These are phyloP conservation scores for Kuraishia hungarica DNA, from an alignment of 805 yeast species.

Conservation along the genomic window DNA sequence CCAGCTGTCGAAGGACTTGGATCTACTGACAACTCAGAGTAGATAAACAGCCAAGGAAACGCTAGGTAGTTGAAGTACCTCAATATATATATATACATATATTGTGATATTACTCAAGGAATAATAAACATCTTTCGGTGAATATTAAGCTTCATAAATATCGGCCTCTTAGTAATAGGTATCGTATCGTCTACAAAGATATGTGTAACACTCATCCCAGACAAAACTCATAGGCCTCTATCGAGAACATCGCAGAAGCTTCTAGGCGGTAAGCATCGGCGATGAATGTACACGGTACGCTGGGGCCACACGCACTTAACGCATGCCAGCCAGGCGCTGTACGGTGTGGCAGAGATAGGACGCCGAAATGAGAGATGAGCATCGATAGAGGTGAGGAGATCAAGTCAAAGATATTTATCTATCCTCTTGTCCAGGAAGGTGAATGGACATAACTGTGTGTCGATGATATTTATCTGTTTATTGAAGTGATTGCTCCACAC, in stretches of 20 bases:
- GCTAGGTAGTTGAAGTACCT: neutral
- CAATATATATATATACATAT: neutral
- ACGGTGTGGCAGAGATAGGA: neutral
- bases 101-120: neutral
- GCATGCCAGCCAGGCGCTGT: neutral
- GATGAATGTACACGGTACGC: neutral
- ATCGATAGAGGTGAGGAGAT: neutral
- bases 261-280: too few species aligned
- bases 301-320: neutral
- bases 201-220: too few species aligned
- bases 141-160: too few species aligned
- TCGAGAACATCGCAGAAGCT: too few species aligned
- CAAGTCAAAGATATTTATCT: too few species aligned
- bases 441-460: neutral
- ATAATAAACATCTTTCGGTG: too few species aligned
- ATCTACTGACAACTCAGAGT: neutral
- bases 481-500: too few species aligned
- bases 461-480: neutral
- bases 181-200: too few species aligned
- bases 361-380: neutral
- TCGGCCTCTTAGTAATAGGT: too few species aligned
- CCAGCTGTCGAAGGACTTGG: neutral
- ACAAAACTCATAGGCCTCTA: too few species aligned
- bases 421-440: too few species aligned
- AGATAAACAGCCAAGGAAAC: neutral